Percentiles rank a stretch among this genome's conserved stretches.
phyloP scores from a whole-genome alignment of 2,329 filamentous ascomycete species.

The Penicillium sp. region DNA sequence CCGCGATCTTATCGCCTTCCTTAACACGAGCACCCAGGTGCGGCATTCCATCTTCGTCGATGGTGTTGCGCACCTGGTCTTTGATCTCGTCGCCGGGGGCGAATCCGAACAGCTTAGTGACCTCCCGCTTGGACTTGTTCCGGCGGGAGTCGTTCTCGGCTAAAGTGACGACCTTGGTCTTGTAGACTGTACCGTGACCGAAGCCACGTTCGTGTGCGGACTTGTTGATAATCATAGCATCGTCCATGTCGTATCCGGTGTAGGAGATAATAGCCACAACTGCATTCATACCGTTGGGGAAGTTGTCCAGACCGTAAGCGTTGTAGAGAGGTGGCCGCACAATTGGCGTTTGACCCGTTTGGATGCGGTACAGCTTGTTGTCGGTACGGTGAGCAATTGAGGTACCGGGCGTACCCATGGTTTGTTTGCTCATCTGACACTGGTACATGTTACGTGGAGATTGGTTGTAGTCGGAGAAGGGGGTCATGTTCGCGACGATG shows the following conservation, averaged over 20 bases:
- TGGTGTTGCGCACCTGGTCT: slow-evolving; percentile 58
- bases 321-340: slow-evolving; percentile 89
- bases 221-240: slow-evolving; percentile 99
- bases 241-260: slow-evolving; percentile 99
- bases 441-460: slow-evolving; percentile 99
- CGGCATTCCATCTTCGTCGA: slow-evolving; percentile 83
- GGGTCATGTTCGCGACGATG: slow-evolving; percentile 96
- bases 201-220: slow-evolving; percentile 93
- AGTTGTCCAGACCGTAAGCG: slow-evolving; percentile 93
- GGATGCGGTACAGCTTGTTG: slow-evolving; percentile 91
- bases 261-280: slow-evolving; percentile 97
- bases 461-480: slow-evolving; percentile 97
- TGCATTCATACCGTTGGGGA: slow-evolving; percentile 90
- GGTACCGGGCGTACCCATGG: slow-evolving; percentile 91
- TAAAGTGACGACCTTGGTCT: slow-evolving; percentile 83
- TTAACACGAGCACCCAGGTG: slow-evolving; percentile 67
- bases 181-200: slow-evolving; percentile 92
- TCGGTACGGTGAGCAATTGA: slow-evolving; percentile 80
- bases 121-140: slow-evolving; percentile 56
- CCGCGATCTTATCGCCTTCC: slow-evolving; percentile 76
- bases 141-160: slow-evolving; percentile 65
- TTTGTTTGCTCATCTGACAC: slow-evolving; percentile 98
- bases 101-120: slow-evolving; percentile 83
- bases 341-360: slow-evolving; percentile 91
- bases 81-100: slow-evolving; percentile 67